phyloP scores from a whole-genome alignment of 2,329 filamentous ascomycete species.

The Neonectria magnoliae region DNA sequence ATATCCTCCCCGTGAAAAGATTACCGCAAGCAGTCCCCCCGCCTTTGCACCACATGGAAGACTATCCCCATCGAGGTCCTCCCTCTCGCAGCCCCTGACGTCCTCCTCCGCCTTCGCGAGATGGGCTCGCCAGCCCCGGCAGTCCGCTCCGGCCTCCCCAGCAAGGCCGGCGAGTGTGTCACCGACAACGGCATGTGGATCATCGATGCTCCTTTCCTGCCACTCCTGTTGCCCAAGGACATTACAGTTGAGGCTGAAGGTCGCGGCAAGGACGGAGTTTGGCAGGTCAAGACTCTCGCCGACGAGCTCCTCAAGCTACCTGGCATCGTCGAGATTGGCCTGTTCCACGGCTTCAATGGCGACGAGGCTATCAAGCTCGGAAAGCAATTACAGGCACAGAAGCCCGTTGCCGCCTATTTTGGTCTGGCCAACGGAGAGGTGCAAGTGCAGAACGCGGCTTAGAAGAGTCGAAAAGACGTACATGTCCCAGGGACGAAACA shows the following conservation, averaged over 20 bases:
- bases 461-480: conserved; percentile 1
- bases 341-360: conserved; percentile 88
- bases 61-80: conserved; percentile 93
- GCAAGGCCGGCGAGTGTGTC: conserved; percentile 82
- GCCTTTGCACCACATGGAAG: conserved; percentile 81
- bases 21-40: conserved; percentile 85
- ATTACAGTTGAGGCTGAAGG: conserved; percentile 60
- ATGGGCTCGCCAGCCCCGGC: conserved; percentile 78
- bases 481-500: neutral
- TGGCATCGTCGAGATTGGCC: conserved; percentile 89
- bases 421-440: conserved; percentile 83
- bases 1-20: conserved; percentile 60
- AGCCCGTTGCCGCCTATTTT: conserved; percentile 94
- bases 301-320: conserved; percentile 80
- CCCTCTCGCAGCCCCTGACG: conserved; percentile 81
- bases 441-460: conserved; percentile 46
- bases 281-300: conserved; percentile 83
- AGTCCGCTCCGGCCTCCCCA: conserved; percentile 76
- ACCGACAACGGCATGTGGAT: conserved; percentile 75
- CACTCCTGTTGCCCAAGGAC: conserved; percentile 72
- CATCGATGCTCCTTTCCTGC: conserved; percentile 88
- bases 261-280: conserved; percentile 66
- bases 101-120: conserved; percentile 75
- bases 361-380: conserved; percentile 65
- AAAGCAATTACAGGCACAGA: conserved; percentile 78